These are phyloP conservation scores for Yamadazyma nakazawae DNA, from an alignment of 805 yeast species.

Conservation along the genomic window DNA sequence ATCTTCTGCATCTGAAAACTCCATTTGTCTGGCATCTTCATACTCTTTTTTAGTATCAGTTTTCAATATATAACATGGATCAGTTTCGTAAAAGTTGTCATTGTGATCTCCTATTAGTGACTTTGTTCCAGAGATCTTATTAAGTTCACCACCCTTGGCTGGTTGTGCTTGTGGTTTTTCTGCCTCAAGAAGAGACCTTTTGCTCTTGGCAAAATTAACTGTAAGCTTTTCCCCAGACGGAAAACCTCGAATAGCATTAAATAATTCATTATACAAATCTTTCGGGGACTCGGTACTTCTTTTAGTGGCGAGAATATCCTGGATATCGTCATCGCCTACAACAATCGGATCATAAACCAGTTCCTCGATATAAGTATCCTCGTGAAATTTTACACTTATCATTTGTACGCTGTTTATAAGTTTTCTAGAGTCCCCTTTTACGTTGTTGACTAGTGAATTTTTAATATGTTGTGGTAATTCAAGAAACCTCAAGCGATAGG, in stretches of 20 bases:
- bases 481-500: slow-evolving; percentile 12
- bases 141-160: background rate
- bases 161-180: background rate
- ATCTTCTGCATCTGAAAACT: slow-evolving; percentile 23
- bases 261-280: background rate
- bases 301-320: too few species aligned
- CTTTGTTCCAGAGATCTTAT: background rate
- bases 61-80: slow-evolving; percentile 4
- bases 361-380: background rate
- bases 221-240: background rate
- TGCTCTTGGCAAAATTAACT: background rate
- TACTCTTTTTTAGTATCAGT: slow-evolving; percentile 3
- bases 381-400: slow-evolving; percentile 18
- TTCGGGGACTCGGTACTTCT: background rate
- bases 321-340: background rate
- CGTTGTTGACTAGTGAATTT: slow-evolving; percentile 15
- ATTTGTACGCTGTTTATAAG: slow-evolving; percentile 34
- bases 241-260: background rate
- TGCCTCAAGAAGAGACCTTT: background rate
- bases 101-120: background rate
- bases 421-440: slow-evolving; percentile 32
- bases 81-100: slow-evolving; percentile 8
- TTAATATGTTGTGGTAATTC: slow-evolving; percentile 15
- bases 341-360: background rate
- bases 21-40: slow-evolving; percentile 26